Conservation (phyloP, 2,329 filamentous ascomycete species). For the Penicillium glabrum region DNA sequence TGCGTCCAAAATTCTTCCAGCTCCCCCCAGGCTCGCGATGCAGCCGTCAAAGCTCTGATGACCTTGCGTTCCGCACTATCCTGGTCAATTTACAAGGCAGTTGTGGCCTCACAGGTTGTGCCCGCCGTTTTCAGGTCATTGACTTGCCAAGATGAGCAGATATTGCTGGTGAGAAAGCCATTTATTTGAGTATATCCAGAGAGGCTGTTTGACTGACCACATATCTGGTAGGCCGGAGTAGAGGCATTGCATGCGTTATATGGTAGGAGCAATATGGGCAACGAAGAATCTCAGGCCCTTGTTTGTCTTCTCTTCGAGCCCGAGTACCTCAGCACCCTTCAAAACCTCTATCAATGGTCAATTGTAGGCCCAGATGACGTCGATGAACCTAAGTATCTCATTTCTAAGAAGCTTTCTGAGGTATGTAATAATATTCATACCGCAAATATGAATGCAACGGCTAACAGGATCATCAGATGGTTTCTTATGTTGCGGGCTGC, state of each 20-base stretch:
- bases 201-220: constrained; percentile 12
- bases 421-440: constrained; percentile 44
- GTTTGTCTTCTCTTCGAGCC: constrained; percentile 76
- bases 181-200: background rate
- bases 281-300: constrained; percentile 75
- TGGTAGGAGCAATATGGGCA: constrained; percentile 69
- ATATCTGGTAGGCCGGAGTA: constrained; percentile 63
- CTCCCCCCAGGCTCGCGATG: constrained; percentile 66
- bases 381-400: constrained; percentile 86
- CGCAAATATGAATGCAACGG: constrained; percentile 11
- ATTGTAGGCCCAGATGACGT: constrained; percentile 76
- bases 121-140: constrained; percentile 70
- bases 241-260: constrained; percentile 85
- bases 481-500: constrained; percentile 81
- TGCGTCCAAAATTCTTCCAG: constrained; percentile 68
- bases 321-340: constrained; percentile 70
- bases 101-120: constrained; percentile 70
- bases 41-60: constrained; percentile 73
- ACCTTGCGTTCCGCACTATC: constrained; percentile 76
- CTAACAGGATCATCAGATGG: constrained; percentile 56
- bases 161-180: constrained; percentile 65
- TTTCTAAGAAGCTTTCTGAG: constrained; percentile 93
- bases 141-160: constrained; percentile 65
- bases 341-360: constrained; percentile 76
- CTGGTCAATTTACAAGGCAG: constrained; percentile 84